phyloP scores from a whole-genome alignment of 805 yeast genomes.

The Wickerhamomyces rabaulensis region DNA sequence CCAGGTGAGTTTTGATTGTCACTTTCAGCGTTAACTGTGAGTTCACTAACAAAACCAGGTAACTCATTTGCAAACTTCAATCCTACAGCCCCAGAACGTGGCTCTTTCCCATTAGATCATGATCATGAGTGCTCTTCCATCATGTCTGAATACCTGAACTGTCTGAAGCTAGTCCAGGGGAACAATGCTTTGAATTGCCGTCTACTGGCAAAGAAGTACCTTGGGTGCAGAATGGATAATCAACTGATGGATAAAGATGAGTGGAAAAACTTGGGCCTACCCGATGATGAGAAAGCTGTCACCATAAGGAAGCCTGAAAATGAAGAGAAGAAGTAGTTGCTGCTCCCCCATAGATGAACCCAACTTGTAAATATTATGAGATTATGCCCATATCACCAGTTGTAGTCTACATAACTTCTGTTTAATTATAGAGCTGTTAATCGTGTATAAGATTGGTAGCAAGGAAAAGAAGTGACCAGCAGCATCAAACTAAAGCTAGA shows the following conservation, averaged over 20 bases:
- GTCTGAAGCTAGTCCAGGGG: slow-evolving; percentile 73
- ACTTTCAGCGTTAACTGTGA: neutral
- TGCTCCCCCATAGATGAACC: neutral
- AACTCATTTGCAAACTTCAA: slow-evolving; percentile 44
- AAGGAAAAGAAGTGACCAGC: no score
- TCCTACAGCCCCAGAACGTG: slow-evolving; percentile 95
- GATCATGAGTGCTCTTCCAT: slow-evolving; percentile 71
- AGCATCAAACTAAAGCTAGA: no score
- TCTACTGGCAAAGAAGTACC: slow-evolving; percentile 70
- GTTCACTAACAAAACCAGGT: slow-evolving; percentile 27
- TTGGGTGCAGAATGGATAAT: slow-evolving; percentile 86
- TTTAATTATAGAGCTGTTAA: neutral
- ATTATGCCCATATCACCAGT: neutral
- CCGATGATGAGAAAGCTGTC: slow-evolving; percentile 37
- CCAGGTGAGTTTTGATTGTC: neutral
- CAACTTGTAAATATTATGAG: neutral
- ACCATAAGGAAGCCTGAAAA: neutral
- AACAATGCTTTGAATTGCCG: slow-evolving; percentile 92
- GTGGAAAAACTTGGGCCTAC: slow-evolving; percentile 59
- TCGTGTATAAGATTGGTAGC: no score
- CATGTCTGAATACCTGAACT: slow-evolving; percentile 71
- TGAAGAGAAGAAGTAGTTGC: neutral
- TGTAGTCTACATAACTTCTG: neutral
- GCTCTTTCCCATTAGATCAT: slow-evolving; percentile 94
- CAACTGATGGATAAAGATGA: slow-evolving; percentile 55